A percentile compares a stretch with the other conserved stretches of the same genome.
Evolutionary conservation across 2,329 filamentous ascomycete genomes (phyloP).

Genomic region (Penicillium griseofulvum): DNA sequence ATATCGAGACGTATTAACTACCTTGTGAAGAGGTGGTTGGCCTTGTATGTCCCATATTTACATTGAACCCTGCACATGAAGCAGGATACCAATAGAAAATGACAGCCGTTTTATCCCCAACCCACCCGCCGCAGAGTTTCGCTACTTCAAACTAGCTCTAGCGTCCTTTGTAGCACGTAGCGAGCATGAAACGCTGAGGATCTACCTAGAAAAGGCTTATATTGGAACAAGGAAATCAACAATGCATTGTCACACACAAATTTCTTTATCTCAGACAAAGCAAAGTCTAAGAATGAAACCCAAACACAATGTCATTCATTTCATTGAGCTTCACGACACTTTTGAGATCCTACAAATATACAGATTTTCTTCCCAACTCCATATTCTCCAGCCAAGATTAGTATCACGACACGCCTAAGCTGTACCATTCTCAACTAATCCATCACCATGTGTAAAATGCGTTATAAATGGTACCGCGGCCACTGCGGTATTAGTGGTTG

Average conservation of each 20-base stretch:
- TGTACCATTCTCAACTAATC: background rate
- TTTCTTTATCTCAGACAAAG: background rate
- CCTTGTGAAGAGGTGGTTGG: no score
- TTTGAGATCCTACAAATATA: background rate
- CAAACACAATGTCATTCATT: background rate
- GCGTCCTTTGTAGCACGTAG: background rate
- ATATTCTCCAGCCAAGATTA: background rate
- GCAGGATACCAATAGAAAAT: no score
- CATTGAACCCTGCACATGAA: no score
- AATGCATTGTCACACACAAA: background rate
- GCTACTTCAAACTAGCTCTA: background rate
- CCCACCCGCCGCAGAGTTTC: no score
- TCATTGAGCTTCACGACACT: background rate
- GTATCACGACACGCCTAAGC: background rate
- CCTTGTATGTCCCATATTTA: no score
- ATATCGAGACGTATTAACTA: no score
- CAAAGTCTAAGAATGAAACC: background rate
- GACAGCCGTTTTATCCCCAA: no score
- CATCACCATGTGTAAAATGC: slow-evolving; percentile 1
- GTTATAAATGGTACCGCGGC: slow-evolving; percentile 9
- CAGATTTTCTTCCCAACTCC: background rate
- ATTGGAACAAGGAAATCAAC: background rate
- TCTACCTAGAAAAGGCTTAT: background rate
- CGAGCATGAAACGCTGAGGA: background rate
- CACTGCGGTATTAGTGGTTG: slow-evolving; percentile 1